Evolutionary conservation across 2,329 filamentous ascomycete species (phyloP).

Genomic region (Neofusicoccum cordaticola): DNA sequence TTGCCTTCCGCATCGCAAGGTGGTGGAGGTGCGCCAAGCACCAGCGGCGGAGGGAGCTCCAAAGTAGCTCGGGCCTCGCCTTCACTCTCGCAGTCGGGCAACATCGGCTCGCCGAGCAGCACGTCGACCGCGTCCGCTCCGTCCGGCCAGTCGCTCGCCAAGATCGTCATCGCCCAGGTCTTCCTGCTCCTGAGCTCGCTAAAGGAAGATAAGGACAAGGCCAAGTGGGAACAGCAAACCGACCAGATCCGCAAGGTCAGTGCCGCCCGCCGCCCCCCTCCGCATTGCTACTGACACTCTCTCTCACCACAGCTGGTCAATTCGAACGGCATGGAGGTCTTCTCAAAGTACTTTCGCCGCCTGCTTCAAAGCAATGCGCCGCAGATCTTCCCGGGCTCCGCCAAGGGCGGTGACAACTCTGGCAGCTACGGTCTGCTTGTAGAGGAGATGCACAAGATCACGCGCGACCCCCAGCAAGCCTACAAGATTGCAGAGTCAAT

Average conservation of each 20-base stretch:
- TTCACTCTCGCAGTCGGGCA: slow-evolving; percentile 55
- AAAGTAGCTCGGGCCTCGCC: slow-evolving; percentile 61
- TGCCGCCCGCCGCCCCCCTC: background rate
- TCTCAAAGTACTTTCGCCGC: slow-evolving; percentile 90
- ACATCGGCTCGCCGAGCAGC: slow-evolving; percentile 53
- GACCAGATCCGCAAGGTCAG: slow-evolving; percentile 89
- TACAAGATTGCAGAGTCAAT: slow-evolving; percentile 91
- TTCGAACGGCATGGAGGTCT: slow-evolving; percentile 99
- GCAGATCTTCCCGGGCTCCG: slow-evolving; percentile 82
- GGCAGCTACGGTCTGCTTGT: slow-evolving; percentile 82
- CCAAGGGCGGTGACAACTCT: slow-evolving; percentile 68
- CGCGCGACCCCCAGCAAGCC: slow-evolving; percentile 76
- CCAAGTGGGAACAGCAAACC: slow-evolving; percentile 88
- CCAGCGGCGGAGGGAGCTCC: slow-evolving; percentile 54
- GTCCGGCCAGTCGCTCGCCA: slow-evolving; percentile 60
- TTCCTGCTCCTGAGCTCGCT: slow-evolving; percentile 91
- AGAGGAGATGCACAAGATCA: slow-evolving; percentile 82
- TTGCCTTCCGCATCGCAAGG: slow-evolving; percentile 48
- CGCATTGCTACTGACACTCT: slow-evolving; percentile 22
- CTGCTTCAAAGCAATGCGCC: slow-evolving; percentile 86
- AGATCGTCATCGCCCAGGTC: slow-evolving; percentile 93
- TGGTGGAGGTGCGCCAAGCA: slow-evolving; percentile 51
- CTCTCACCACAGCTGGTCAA: slow-evolving; percentile 70
- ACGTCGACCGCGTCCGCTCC: slow-evolving; percentile 44
- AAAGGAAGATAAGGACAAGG: slow-evolving; percentile 92